These are phyloP conservation scores for Salix udensis DNA, from an alignment of 345 rosid genomes.

Conservation along the genomic window DNA sequence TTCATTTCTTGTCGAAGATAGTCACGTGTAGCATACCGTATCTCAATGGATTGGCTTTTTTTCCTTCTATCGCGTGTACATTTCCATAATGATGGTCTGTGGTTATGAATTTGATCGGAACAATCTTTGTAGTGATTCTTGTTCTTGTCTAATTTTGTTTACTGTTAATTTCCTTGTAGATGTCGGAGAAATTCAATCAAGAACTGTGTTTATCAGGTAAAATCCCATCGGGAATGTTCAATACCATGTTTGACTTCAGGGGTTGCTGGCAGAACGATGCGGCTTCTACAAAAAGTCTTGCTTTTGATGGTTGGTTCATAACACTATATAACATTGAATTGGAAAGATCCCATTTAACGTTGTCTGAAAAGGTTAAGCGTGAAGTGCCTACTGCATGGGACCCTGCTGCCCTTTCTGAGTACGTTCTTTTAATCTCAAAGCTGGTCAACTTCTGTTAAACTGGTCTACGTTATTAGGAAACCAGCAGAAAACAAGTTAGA, in stretches of 20 bases:
- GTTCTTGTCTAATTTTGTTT: neutral
- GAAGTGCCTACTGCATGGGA: conserved; percentile 94
- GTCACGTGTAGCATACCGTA: too few species aligned
- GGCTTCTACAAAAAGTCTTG: conserved; percentile 48
- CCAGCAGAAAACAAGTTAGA: neutral
- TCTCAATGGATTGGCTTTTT: too few species aligned
- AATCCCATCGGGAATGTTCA: conserved; percentile 80
- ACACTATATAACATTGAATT: conserved; percentile 80
- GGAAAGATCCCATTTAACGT: conserved; percentile 52
- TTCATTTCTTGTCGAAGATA: too few species aligned
- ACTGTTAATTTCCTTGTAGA: conserved; percentile 38
- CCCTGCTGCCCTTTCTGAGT: conserved; percentile 85
- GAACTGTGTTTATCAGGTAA: conserved; percentile 70
- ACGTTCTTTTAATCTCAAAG: conserved; percentile 26
- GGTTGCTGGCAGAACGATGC: conserved; percentile 87
- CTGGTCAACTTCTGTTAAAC: neutral
- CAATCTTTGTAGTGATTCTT: neutral
- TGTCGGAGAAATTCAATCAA: conserved; percentile 92
- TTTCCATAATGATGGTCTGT: neutral
- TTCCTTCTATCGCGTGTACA: too few species aligned
- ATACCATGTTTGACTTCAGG: conserved; percentile 66
- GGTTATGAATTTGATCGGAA: neutral
- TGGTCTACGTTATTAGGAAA: neutral
- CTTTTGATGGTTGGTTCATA: conserved; percentile 92
- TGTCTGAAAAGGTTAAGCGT: conserved; percentile 61